Conservation (phyloP, 805 yeast genomes). For the Candida incommunis region DNA sequence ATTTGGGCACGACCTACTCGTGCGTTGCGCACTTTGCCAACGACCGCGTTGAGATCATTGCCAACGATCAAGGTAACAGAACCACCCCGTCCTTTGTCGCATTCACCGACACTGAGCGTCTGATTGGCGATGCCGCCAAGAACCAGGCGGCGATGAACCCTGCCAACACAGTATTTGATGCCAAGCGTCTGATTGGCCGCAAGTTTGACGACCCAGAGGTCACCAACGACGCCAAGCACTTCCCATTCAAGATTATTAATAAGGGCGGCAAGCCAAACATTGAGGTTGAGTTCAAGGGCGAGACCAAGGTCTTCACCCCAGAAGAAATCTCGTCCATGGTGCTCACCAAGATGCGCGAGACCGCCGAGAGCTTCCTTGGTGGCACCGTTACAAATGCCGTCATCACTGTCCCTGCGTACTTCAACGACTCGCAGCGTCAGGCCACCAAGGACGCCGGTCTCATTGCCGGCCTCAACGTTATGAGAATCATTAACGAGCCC, state of each 20-base stretch:
- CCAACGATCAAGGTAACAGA: slow-evolving; percentile 97
- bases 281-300: slow-evolving; percentile 80
- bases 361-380: slow-evolving; percentile 86
- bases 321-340: slow-evolving; percentile 94
- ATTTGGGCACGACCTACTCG: slow-evolving; percentile 94
- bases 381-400: slow-evolving; percentile 78
- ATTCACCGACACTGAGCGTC: slow-evolving; percentile 88
- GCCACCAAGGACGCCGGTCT: slow-evolving; percentile 97
- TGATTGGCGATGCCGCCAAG: slow-evolving; percentile 96
- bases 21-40: slow-evolving; percentile 85
- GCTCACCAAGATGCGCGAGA: slow-evolving; percentile 81
- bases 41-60: slow-evolving; percentile 87
- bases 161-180: slow-evolving; percentile 82
- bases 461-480: slow-evolving; percentile 89
- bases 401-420: slow-evolving; percentile 93
- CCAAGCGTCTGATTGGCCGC: slow-evolving; percentile 87
- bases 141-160: slow-evolving; percentile 98
- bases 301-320: slow-evolving; percentile 74
- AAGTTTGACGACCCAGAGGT: slow-evolving; percentile 70
- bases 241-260: slow-evolving; percentile 72
- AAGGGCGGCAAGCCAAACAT: slow-evolving; percentile 78
- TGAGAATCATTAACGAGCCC: slow-evolving; percentile 93
- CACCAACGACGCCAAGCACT: slow-evolving; percentile 66
- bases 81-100: slow-evolving; percentile 96
- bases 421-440: slow-evolving; percentile 96